Evolutionary conservation across 2,329 filamentous ascomycete species (phyloP).

Genomic region (Stagonosporopsis chrysanthemi): DNA sequence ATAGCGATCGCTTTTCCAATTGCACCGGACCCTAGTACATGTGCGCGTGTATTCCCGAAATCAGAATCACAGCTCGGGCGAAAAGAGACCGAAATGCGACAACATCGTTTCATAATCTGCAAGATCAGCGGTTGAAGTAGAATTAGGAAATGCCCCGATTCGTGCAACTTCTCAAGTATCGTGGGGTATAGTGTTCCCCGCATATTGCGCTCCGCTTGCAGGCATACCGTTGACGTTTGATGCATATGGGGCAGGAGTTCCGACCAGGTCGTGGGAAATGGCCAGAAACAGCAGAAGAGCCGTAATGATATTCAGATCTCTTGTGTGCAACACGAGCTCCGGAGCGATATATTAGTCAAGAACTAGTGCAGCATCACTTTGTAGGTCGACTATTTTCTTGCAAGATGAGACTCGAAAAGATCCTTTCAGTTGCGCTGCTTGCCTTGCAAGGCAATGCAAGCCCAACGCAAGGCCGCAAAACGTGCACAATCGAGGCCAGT

Average conservation of each 20-base stretch:
- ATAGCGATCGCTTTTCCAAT: too few species aligned
- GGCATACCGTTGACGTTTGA: background rate
- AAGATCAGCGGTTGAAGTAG: background rate
- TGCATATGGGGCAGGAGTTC: slow-evolving; percentile 4
- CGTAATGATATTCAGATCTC: background rate
- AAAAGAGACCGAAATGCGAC: background rate
- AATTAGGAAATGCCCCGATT: background rate
- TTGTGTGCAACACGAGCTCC: background rate
- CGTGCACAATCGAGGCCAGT: slow-evolving; percentile 25
- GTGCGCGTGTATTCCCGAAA: too few species aligned
- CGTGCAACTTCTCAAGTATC: background rate
- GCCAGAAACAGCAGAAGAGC: background rate
- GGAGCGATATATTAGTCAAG: background rate
- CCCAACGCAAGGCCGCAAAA: slow-evolving; percentile 13
- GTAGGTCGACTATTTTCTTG: background rate
- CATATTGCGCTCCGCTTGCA: background rate
- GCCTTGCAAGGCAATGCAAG: slow-evolving; percentile 2
- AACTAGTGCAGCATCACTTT: too few species aligned
- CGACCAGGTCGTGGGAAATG: slow-evolving; percentile 1
- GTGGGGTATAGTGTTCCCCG: background rate
- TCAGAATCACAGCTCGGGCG: background rate
- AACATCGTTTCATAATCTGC: background rate
- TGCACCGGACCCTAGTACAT: too few species aligned
- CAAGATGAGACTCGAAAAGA: slow-evolving; percentile 3
- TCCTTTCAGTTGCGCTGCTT: slow-evolving; percentile 3